Evolutionary conservation across 257 asterid species (phyloP), one percentile per base, ranked within the genome.

Genomic region (Solanum ahanhuiri): DNA sequence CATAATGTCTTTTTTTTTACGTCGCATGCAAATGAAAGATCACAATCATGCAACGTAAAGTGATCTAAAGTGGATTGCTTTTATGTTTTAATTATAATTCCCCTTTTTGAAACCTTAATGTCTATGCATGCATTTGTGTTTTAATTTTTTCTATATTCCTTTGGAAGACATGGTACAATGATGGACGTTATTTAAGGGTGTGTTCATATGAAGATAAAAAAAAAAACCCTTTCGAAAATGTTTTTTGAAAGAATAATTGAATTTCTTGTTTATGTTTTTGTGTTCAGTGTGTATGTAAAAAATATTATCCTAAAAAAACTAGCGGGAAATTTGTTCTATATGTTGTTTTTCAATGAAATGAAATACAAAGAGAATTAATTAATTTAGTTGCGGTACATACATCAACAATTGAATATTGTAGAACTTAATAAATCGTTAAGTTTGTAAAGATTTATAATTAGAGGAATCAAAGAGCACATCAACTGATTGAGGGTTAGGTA

Each of bases 11-110:
- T 66, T 66, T 51, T 51, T 17, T 63, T 57, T 23, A 88, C 83
- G 35, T 79, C 35, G 81, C 94, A 88, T 87, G 94, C 48, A 88
- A 89, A 71, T 89, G 90, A 88, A 22, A 64, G 86, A 85, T 88
- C 87, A 39, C 86, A 18, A 39, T 88, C 92, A 86, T 67, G 48
- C 5, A 81, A 76, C 51, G 87, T 41, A 91, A 91, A 91, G 91
- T 85, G 89, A 73, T 54, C 20, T 70, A 51, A 71, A 70, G 84
- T 58, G 76, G 35, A 57, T 37, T 82, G 57, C 76, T 85, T 57
- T 86, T 70, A 39, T 54, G 64, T 75, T 86, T 90, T 66, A 67
- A 67, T 67, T 28, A 63, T 91, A 88, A 86, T 58, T 57, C 48
- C 33, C 63, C 57, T 33, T 69, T 30, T 57, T 85, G 64, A 23